A percentile compares a stretch with the other conserved stretches of the same genome.
These are phyloP conservation scores for Tinospora cordifolia DNA, from an alignment of 164 flowering plant species.

Conservation along the genomic window DNA sequence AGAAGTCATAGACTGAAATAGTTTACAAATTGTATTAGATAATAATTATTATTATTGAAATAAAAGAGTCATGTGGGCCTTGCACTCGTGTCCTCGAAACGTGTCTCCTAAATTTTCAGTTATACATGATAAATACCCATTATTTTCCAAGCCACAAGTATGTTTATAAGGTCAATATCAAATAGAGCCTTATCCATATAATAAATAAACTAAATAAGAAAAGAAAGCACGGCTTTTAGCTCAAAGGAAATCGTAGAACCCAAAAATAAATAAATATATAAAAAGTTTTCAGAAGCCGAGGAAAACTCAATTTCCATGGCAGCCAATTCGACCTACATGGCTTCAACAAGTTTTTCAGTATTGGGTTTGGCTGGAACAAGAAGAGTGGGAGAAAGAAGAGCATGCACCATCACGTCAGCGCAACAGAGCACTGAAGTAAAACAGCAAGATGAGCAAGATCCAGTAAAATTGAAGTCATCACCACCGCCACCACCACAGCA, in stretches of 20 bases:
- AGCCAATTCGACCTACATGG: not conserved
- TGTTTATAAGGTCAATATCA: not conserved
- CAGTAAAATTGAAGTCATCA: conserved; percentile 8
- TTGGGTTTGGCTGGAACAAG: conserved; percentile 26
- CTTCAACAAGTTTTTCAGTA: conserved; percentile 38
- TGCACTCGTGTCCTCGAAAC: no score
- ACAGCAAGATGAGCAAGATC: conserved; percentile 13
- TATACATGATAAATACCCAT: no score
- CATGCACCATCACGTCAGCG: conserved; percentile 24
- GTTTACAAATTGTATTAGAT: no score
- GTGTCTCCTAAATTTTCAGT: no score
- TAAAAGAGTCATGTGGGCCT: no score
- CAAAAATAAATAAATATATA: no score
- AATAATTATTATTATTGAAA: no score
- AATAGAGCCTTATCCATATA: not conserved
- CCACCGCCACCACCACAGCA: conserved; percentile 13
- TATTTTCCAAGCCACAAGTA: not conserved
- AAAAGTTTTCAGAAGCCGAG: not conserved
- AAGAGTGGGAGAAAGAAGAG: conserved; percentile 11
- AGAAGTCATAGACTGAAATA: no score
- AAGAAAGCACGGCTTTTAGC: not conserved
- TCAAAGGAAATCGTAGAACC: not conserved
- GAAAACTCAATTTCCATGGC: not conserved
- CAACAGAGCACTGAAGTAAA: conserved; percentile 19
- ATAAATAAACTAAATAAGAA: no score